Evolutionary conservation across 805 yeast species (phyloP).

Genomic region (Saccharomycopsis sp.): DNA sequence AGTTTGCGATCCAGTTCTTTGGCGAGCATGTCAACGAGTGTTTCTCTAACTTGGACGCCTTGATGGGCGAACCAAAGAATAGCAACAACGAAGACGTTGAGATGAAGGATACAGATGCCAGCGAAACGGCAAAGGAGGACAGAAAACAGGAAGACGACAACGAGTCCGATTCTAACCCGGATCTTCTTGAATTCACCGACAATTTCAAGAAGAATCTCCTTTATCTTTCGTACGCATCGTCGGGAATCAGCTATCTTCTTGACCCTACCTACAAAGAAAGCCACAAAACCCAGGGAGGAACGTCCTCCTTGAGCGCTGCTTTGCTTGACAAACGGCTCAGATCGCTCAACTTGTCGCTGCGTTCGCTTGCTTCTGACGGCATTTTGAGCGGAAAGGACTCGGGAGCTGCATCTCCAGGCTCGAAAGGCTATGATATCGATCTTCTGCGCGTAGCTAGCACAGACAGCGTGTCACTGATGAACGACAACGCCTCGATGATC

Average conservation of each 20-base stretch:
- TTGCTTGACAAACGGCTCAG: slow-evolving; percentile 15
- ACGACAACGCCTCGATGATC: too few relatives aligned
- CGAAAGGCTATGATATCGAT: too few relatives aligned
- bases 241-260: slow-evolving; percentile 66
- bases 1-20: slow-evolving; percentile 55
- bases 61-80: slow-evolving; percentile 23
- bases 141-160: slow-evolving; percentile 15
- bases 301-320: slow-evolving; percentile 11
- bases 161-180: slow-evolving; percentile 4
- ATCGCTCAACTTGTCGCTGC: slow-evolving; percentile 15
- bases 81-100: slow-evolving; percentile 20
- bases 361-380: neutral
- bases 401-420: neutral
- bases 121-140: neutral
- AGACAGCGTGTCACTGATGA: too few relatives aligned
- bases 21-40: slow-evolving; percentile 40
- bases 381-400: neutral
- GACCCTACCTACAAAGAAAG: slow-evolving; percentile 59
- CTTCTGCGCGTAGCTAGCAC: too few relatives aligned
- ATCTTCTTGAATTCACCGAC: slow-evolving; percentile 37
- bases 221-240: slow-evolving; percentile 50
- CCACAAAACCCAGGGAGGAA: neutral
- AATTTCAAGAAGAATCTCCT: slow-evolving; percentile 48
- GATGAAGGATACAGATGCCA: neutral
- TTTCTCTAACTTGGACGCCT: slow-evolving; percentile 35